Conservation (phyloP, 768 basidiomycete species). For the Mycena amicta region DNA sequence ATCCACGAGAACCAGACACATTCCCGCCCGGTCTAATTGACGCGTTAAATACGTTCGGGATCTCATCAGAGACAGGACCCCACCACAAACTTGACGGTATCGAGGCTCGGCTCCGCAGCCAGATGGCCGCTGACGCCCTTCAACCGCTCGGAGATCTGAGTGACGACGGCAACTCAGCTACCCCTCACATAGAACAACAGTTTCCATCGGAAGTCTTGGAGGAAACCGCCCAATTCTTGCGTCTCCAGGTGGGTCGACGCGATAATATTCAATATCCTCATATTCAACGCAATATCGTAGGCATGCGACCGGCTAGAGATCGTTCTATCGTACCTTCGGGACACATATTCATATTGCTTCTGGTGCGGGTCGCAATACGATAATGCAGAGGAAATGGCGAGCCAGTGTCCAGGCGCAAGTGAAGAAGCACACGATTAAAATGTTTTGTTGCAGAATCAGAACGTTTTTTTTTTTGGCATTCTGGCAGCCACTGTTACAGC, state of each 20-base stretch:
- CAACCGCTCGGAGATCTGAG: constrained; percentile 50
- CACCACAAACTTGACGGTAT: constrained; percentile 21
- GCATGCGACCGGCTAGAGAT: constrained; percentile 68
- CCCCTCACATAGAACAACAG: constrained; percentile 33
- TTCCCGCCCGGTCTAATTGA: constrained; percentile 71
- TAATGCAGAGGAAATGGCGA: constrained; percentile 57
- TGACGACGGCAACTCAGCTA: constrained; percentile 24
- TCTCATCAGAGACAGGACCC: constrained; percentile 27
- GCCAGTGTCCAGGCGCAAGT: constrained; percentile 70
- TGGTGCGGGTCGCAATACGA: constrained; percentile 86
- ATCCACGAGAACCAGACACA: constrained; percentile 63
- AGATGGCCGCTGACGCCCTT: constrained; percentile 78
- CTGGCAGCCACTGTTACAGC: background rate
- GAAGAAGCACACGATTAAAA: constrained; percentile 81
- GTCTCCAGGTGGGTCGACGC: constrained; percentile 51
- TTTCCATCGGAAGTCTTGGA: constrained; percentile 61
- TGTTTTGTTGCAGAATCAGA: constrained; percentile 9
- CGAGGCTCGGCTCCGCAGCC: constrained; percentile 60
- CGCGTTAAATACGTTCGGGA: constrained; percentile 40
- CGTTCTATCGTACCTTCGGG: constrained; percentile 74
- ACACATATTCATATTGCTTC: constrained; percentile 77
- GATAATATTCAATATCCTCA: constrained; percentile 15
- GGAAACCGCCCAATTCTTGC: constrained; percentile 69
- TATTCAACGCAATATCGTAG: constrained; percentile 40
- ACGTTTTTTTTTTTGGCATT: constrained; percentile 11